A percentile compares a stretch with the other conserved stretches of the same genome.
Evolutionary conservation across 768 basidiomycete genomes (phyloP).

Genomic region (Leccinum rimulosum): DNA sequence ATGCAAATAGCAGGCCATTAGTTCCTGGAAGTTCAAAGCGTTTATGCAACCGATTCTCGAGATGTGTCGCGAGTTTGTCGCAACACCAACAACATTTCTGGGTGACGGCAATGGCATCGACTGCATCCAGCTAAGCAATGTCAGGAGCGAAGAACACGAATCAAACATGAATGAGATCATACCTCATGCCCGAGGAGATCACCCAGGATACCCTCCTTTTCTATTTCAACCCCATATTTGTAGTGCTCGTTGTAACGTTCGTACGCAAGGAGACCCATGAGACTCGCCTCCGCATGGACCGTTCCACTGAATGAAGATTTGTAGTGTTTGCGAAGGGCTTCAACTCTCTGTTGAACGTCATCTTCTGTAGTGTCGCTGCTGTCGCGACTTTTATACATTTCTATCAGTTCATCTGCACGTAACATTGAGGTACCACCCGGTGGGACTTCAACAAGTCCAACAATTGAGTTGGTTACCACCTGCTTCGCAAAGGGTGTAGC

Average conservation of each 20-base stretch:
- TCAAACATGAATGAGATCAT: background rate
- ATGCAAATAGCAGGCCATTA: background rate
- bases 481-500: background rate
- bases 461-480: background rate
- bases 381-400: background rate
- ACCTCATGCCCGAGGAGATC: background rate
- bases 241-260: background rate
- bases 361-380: background rate
- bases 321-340: background rate
- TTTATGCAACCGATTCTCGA: background rate
- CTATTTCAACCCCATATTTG: background rate
- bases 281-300: background rate
- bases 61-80: background rate
- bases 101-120: background rate
- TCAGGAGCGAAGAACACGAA: background rate
- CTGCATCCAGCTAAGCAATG: background rate
- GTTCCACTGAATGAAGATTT: background rate
- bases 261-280: background rate
- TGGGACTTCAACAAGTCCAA: background rate
- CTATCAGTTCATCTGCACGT: background rate
- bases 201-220: background rate
- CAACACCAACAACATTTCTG: background rate
- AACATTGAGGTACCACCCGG: background rate
- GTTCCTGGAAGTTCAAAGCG: background rate
- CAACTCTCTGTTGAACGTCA: background rate